phyloP scores from a whole-genome alignment of 2,329 filamentous ascomycete genomes.

The Rugonectria rugulosa region DNA sequence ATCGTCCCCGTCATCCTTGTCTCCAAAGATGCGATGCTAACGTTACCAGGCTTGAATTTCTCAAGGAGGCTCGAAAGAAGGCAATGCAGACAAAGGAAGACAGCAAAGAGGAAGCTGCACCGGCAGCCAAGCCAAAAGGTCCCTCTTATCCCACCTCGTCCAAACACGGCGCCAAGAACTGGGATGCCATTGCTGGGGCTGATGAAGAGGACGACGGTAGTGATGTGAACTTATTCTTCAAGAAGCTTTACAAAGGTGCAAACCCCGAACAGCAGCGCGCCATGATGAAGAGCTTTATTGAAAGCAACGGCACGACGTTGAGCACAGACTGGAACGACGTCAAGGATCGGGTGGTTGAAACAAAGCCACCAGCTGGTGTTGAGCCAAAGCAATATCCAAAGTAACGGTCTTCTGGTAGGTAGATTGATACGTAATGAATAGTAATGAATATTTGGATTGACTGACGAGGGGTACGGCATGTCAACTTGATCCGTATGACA shows the following conservation, averaged over 20 bases:
- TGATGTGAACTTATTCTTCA: conserved; percentile 85
- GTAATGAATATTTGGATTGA: background rate
- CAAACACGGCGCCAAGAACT: conserved; percentile 83
- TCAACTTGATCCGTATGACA: no score
- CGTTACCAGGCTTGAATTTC: conserved; percentile 22
- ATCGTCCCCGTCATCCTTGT: conserved; percentile 4
- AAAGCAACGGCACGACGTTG: conserved; percentile 91
- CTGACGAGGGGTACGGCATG: background rate
- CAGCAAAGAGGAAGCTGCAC: background rate
- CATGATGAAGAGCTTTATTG: conserved; percentile 97
- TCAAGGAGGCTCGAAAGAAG: conserved; percentile 35
- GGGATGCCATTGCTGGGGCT: conserved; percentile 79
- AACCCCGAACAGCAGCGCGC: conserved; percentile 84
- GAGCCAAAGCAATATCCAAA: conserved; percentile 70
- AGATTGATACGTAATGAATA: no score
- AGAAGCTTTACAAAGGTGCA: conserved; percentile 80
- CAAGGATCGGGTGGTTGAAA: conserved; percentile 73
- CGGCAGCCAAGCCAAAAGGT: conserved; percentile 17
- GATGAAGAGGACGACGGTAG: conserved; percentile 65
- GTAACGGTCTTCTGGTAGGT: background rate
- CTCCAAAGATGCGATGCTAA: conserved; percentile 21
- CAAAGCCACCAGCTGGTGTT: conserved; percentile 77
- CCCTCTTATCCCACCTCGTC: conserved; percentile 89
- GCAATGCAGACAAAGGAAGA: conserved; percentile 29
- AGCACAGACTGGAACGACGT: conserved; percentile 95